Evolutionary conservation across 106 monocot species (phyloP).

Genomic region (Apostasia ramifera): DNA sequence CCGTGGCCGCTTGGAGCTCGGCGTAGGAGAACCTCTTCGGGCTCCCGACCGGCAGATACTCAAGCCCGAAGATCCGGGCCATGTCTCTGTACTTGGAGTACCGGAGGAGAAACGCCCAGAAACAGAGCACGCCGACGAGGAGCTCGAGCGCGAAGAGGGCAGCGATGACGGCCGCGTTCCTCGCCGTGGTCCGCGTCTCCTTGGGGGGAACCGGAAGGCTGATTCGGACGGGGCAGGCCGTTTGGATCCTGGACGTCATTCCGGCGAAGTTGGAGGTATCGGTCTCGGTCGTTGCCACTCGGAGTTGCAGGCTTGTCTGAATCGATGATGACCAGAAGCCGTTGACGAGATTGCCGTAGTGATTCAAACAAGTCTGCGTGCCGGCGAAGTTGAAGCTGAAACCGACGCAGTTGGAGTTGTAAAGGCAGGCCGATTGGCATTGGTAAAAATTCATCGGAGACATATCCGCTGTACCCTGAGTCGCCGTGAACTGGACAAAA

Average conservation of each 20-base stretch:
- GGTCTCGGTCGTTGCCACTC: slow-evolving; percentile 27
- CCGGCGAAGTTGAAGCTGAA: slow-evolving; percentile 55
- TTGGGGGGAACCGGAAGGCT: slow-evolving; percentile 32
- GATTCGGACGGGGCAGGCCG: slow-evolving; percentile 39
- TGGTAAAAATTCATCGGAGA: slow-evolving; percentile 13
- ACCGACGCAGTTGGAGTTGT: slow-evolving; percentile 34
- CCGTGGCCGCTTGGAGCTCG: slow-evolving; percentile 51
- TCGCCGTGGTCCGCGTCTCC: slow-evolving; percentile 16
- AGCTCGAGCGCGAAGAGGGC: slow-evolving; percentile 51
- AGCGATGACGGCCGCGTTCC: slow-evolving; percentile 40
- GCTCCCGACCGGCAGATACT: slow-evolving; percentile 55
- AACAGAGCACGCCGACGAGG: slow-evolving; percentile 41
- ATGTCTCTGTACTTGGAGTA: slow-evolving; percentile 80
- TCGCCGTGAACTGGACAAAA: slow-evolving; percentile 24
- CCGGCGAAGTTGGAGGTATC: slow-evolving; percentile 39
- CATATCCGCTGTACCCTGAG: not conserved
- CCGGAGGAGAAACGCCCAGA: slow-evolving; percentile 61
- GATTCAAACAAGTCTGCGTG: slow-evolving; percentile 10
- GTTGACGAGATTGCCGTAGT: slow-evolving; percentile 12
- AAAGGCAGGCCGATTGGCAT: slow-evolving; percentile 29
- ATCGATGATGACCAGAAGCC: slow-evolving; percentile 56
- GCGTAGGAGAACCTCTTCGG: slow-evolving; percentile 48
- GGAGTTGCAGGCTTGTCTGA: slow-evolving; percentile 26
- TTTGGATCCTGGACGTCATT: slow-evolving; percentile 41
- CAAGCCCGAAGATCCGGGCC: slow-evolving; percentile 62